A percentile compares a stretch with the other conserved stretches of the same genome.
phyloP scores from a whole-genome alignment of 805 yeast species.

The Nakazawaea wyomingensis region DNA sequence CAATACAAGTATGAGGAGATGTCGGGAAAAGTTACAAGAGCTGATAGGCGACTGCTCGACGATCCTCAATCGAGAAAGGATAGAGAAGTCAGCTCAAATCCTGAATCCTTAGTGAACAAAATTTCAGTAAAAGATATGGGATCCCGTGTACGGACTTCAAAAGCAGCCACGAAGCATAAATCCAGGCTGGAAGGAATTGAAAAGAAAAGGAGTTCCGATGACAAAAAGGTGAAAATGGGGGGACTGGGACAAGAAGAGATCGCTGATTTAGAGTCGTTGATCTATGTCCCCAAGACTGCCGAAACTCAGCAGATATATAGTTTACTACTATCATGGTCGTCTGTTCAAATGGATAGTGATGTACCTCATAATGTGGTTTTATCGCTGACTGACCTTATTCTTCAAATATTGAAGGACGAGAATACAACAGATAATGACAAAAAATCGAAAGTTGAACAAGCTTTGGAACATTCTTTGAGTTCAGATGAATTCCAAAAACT shows the following conservation, averaged over 20 bases:
- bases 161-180: no score
- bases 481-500: constrained; percentile 44
- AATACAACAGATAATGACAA: constrained; percentile 36
- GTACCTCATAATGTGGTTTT: constrained; percentile 68
- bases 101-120: constrained; percentile 67
- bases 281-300: constrained; percentile 59
- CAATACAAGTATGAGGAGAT: constrained; percentile 62
- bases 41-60: constrained; percentile 48
- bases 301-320: constrained; percentile 49
- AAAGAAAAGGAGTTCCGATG: no score
- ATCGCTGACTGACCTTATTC: constrained; percentile 64
- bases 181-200: no score
- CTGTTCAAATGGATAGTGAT: constrained; percentile 54
- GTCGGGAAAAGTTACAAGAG: constrained; percentile 69
- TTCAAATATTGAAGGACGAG: constrained; percentile 50
- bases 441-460: constrained; percentile 44
- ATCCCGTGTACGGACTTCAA: constrained; percentile 25
- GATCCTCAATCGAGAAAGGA: constrained; percentile 29
- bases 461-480: constrained; percentile 36
- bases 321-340: constrained; percentile 54
- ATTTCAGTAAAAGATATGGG: constrained; percentile 74
- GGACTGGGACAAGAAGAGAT: constrained; percentile 9
- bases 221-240: no score
- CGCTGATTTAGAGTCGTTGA: constrained; percentile 41
- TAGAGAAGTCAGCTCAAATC: constrained; percentile 53